Percentiles rank a stretch among this genome's conserved stretches.
phyloP scores from a whole-genome alignment of 768 basidiomycete genomes.

The Tulasnella sp. region DNA sequence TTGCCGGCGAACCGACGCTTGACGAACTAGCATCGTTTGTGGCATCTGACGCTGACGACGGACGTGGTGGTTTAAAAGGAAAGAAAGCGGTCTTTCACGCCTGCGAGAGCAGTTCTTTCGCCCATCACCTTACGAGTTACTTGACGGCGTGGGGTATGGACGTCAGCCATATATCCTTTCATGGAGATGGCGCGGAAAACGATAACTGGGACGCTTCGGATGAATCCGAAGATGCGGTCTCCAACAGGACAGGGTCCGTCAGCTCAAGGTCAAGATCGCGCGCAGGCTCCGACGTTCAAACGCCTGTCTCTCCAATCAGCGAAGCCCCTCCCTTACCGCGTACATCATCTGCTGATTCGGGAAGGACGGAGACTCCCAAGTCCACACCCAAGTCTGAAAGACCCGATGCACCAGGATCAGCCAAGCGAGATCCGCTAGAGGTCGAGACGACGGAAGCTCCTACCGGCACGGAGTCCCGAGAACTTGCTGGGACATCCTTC shows the following conservation, averaged over 20 bases:
- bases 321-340: too few species aligned
- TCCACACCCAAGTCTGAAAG: slow-evolving; percentile 5
- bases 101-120: slow-evolving; percentile 75
- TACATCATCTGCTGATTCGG: too few species aligned
- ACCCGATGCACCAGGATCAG: too few species aligned
- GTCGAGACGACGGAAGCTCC: slow-evolving; percentile 17
- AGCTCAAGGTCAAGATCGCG: slow-evolving; percentile 1
- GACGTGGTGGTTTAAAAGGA: slow-evolving; percentile 49
- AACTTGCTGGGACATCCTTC: slow-evolving; percentile 38
- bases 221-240: not conserved
- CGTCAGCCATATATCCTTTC: slow-evolving; percentile 48
- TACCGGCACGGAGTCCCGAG: slow-evolving; percentile 13
- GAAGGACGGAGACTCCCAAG: not conserved
- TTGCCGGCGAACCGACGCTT: slow-evolving; percentile 61
- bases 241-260: not conserved
- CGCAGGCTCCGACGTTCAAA: slow-evolving; percentile 1
- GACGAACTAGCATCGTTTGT: slow-evolving; percentile 68
- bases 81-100: slow-evolving; percentile 78
- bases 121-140: slow-evolving; percentile 85
- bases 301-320: too few species aligned
- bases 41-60: slow-evolving; percentile 34
- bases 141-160: slow-evolving; percentile 94
- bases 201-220: not conserved
- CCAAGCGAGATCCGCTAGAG: too few species aligned
- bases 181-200: not conserved